These are phyloP conservation scores for Vickermania ingenoplastis DNA, from an alignment of 208 protist genomes.

Conservation along the genomic window DNA sequence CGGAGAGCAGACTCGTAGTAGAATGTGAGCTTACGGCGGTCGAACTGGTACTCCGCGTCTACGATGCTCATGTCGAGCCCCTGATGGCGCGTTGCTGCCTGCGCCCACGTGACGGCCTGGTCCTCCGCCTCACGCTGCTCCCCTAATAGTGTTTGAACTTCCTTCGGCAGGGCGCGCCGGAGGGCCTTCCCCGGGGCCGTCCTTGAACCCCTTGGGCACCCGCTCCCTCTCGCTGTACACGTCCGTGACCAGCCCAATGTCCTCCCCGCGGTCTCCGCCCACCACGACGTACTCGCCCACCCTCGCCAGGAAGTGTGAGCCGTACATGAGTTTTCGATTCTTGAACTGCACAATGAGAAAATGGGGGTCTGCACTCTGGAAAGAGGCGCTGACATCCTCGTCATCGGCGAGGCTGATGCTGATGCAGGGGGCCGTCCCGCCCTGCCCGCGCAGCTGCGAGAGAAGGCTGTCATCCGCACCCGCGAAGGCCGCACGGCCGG, in stretches of 20 bases:
- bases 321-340: constrained; percentile 78
- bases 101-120: constrained; percentile 72
- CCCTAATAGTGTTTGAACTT: constrained; percentile 80
- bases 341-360: constrained; percentile 89
- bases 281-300: constrained; percentile 85
- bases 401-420: constrained; percentile 52
- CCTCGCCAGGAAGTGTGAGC: constrained; percentile 59
- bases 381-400: constrained; percentile 17
- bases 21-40: constrained; percentile 88
- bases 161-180: constrained; percentile 62
- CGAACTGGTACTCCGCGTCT: constrained; percentile 91
- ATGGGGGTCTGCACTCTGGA: constrained; percentile 31
- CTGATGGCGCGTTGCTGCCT: constrained; percentile 81
- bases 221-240: constrained; percentile 24
- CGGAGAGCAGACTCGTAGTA: constrained; percentile 82
- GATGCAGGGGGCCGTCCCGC: constrained; percentile 28
- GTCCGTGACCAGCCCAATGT: constrained; percentile 83
- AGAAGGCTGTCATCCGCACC: not conserved
- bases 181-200: constrained; percentile 70
- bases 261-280: constrained; percentile 87
- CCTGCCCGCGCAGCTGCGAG: constrained; percentile 16
- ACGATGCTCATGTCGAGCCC: constrained; percentile 81
- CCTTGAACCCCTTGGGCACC: constrained; percentile 23
- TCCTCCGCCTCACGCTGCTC: constrained; percentile 84
- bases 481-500: not conserved